A percentile compares a stretch with the other conserved stretches of the same genome.
phyloP scores from a whole-genome alignment of 1,284 basidiomycete genomes.

The Ceratobasidium sp. region DNA sequence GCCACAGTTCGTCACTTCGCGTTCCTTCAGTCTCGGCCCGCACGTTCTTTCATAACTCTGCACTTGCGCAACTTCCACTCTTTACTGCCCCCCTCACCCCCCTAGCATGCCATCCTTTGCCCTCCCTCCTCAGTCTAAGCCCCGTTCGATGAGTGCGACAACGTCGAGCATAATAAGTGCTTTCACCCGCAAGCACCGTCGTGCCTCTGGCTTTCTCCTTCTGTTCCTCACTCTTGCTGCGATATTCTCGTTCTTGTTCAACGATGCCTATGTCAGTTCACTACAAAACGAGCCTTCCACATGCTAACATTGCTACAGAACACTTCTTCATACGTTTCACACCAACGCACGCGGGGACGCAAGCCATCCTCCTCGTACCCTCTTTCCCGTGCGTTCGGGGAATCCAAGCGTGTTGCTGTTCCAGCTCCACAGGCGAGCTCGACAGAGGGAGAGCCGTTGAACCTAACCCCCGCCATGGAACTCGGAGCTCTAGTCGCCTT shows the following conservation, averaged over 20 bases:
- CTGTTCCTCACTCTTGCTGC: conserved; percentile 36
- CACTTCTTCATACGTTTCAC: conserved; percentile 4
- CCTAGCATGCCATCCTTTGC: conserved; percentile 27
- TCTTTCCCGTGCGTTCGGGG: conserved; percentile 2
- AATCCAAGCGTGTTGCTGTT: background rate
- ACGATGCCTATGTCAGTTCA: background rate
- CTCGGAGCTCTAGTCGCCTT: conserved; percentile 80
- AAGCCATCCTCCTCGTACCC: conserved; percentile 18
- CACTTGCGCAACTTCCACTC: background rate
- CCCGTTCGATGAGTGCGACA: background rate
- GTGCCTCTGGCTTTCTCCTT: conserved; percentile 35
- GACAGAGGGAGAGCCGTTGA: conserved; percentile 27
- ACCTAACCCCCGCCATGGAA: conserved; percentile 63
- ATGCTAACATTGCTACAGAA: background rate
- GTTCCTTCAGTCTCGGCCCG: conserved; percentile 19
- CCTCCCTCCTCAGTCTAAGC: conserved; percentile 1
- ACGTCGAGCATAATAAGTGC: conserved; percentile 9
- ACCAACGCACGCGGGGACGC: conserved; percentile 2
- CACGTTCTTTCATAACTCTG: conserved; percentile 4
- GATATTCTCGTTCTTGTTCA: conserved; percentile 32
- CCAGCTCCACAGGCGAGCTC: background rate
- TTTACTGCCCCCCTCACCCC: background rate
- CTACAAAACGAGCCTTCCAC: background rate
- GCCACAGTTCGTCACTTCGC: conserved; percentile 1
- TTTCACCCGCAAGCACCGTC: conserved; percentile 36